Evolutionary conservation across 768 basidiomycete species (phyloP), one percentile per base, ranked within the genome.

Genomic region (Stropharia rugosoannulata): DNA sequence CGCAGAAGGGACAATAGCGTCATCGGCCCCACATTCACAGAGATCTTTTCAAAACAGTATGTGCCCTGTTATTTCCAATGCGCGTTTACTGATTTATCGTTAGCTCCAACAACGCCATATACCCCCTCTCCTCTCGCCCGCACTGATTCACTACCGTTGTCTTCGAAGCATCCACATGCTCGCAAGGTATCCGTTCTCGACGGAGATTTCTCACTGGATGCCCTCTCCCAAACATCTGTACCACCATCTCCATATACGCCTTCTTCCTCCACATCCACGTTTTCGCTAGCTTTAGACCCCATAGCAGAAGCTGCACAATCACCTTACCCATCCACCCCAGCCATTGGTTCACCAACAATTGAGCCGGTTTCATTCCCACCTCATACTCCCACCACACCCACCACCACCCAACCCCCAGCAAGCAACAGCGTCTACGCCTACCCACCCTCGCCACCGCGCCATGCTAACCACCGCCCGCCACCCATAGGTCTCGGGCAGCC

Each of bases 111-210:
- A 18, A 70, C 73, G n/a, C 69, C 74, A 47, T 70, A 68, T 44
- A 61, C 71, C 12, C 66, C 75, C 3, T 78, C 82, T 5, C 75
- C 81, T 15, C 66, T 85, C 39, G 67, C 80, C 6, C 82, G 84
- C 13, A 80, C 78, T 2, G 70, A 80, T 42, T 63, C 78, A 9
- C 77, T 87, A 22, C 72, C 80, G 5, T 71, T 87, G 0, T 73
- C 81, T 0, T 73, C 82, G 0, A 77, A 81, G 40, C 90, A 92
- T 62, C 90, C 90, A 0, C 90, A 92, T 58, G 90, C 87, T 0
- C 82, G 90, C 35, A 92, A 91, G 66, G 76, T 83, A 16, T 92
- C 89, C 15, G 69, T 89, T 3, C 55, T 84, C 10, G 85, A 87
- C 60, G 82, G 80, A 15, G 71, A 73, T 48, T 60, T 71, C 8